Evolutionary conservation across 768 basidiomycete genomes (phyloP), one percentile per base, ranked within the genome.

Genomic region (Kwoniella bestiolae): DNA sequence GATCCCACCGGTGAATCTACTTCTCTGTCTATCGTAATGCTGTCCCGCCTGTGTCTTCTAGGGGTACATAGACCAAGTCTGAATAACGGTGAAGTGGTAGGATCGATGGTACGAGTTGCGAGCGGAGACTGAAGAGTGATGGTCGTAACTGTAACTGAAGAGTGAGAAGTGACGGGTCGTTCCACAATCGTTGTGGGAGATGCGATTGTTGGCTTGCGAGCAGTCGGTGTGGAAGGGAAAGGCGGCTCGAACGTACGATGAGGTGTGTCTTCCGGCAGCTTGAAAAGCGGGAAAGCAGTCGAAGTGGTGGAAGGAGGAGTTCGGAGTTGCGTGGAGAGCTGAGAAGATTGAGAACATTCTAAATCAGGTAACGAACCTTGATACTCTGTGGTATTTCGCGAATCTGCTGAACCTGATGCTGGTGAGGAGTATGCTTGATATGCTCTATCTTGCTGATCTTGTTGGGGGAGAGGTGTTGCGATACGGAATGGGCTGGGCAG

Each of bases 321-420:
- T 26, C 9, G 23, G 8, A 51, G 12, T 29, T 25, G 50, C 1
- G 21, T 51, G 0, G 50, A 31, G 8, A 29, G 11, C 7, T 16
- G 21, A 11, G 55, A 35, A 0, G 55, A 11, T 38, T 56, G 55
- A 14, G 55, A 56, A 21, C 34, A 56, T 34, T 31, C 31, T 56
- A 56, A 41, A n/a, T 35, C 55, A n/a, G 55, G 55, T 38, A 26
- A 5, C 28, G 32, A 41, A 34, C 7, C 28, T 26, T 56, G 55
- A 28, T 1, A 26, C 11, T 11, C 9, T 23, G 51, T n/a, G n/a
- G n/a, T n/a, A n/a, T n/a, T n/a, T n/a, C n/a, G n/a, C n/a, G n/a
- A n/a, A n/a, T n/a, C n/a, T n/a, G n/a, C n/a, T n/a, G n/a, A n/a
- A n/a, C n/a, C n/a, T n/a, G n/a, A n/a, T n/a, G n/a, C n/a, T n/a